Conservation (phyloP, 441 rosid genomes). For the Adansonia gregorii region DNA sequence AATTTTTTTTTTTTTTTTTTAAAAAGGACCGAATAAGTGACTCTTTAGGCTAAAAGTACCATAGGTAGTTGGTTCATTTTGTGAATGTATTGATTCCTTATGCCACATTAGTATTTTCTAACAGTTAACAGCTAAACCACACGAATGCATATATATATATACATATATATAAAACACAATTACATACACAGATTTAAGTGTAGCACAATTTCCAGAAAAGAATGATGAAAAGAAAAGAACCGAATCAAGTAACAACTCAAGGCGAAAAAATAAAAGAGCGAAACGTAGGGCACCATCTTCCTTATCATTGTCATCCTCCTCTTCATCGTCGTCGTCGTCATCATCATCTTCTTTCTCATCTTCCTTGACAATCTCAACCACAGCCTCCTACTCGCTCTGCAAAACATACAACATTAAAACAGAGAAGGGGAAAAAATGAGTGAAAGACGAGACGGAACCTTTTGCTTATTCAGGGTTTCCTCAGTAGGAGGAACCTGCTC, state of each 20-base stretch:
- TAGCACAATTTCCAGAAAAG: no score
- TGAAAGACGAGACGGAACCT: conserved; percentile 17
- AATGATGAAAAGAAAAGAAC: no score
- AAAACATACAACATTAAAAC: not conserved
- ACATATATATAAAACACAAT: no score
- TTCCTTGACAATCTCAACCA: conserved; percentile 66
- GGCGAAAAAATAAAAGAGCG: not conserved
- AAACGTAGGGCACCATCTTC: conserved; percentile 53
- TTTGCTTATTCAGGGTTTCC: conserved; percentile 38
- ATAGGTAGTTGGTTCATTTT: no score
- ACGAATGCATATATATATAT: no score
- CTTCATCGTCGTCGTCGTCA: conserved; percentile 37
- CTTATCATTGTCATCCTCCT: conserved; percentile 48
- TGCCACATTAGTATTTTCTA: no score
- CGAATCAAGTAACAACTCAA: not conserved
- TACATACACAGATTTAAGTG: no score
- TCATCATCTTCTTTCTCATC: conserved; percentile 54
- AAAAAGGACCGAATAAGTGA: no score
- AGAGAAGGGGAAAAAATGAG: not conserved
- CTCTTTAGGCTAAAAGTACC: no score
- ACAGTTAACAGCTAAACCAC: no score
- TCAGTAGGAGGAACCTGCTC: conserved; percentile 35
- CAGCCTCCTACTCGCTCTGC: conserved; percentile 52
- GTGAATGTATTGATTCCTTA: no score
- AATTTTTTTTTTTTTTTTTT: no score